Percentiles rank a stretch among this genome's conserved stretches.
These are phyloP conservation scores for Alternaria ethzedia DNA, from an alignment of 2,329 filamentous ascomycete species.

Conservation along the genomic window DNA sequence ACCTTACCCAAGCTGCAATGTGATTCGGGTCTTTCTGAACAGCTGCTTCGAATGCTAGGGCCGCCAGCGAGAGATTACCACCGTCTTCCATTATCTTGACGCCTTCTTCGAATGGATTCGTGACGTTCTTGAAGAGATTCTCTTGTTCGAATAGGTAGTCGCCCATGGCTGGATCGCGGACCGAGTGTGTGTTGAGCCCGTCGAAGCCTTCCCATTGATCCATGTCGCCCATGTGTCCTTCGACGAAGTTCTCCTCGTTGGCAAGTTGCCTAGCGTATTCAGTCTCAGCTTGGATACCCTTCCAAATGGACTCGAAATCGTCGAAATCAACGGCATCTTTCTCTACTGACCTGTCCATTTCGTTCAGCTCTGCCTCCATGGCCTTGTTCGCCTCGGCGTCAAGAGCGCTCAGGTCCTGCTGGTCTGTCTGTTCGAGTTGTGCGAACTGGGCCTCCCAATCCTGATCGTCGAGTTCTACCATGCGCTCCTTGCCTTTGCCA, in stretches of 20 bases:
- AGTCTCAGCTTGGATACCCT: conserved; percentile 79
- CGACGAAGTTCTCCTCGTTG: conserved; percentile 68
- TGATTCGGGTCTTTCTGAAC: conserved; percentile 88
- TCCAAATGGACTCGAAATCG: conserved; percentile 90
- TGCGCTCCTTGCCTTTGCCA: conserved; percentile 80
- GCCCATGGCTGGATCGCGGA: conserved; percentile 78
- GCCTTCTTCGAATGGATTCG: conserved; percentile 90
- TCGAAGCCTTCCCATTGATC: conserved; percentile 83
- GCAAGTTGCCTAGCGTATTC: conserved; percentile 73
- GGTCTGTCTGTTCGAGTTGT: conserved; percentile 75
- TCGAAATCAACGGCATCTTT: conserved; percentile 83
- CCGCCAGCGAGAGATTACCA: conserved; percentile 91
- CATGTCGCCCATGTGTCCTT: conserved; percentile 71
- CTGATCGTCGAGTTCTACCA: conserved; percentile 90
- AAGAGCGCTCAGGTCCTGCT: conserved; percentile 55
- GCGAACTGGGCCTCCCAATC: conserved; percentile 98
- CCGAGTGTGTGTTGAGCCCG: conserved; percentile 69
- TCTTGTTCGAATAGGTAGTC: conserved; percentile 95
- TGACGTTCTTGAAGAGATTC: conserved; percentile 82
- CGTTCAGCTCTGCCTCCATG: conserved; percentile 85
- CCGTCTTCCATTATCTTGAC: conserved; percentile 91
- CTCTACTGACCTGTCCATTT: conserved; percentile 83
- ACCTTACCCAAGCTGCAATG: conserved; percentile 89
- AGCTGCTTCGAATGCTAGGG: conserved; percentile 93
- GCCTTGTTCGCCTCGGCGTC: conserved; percentile 72